Conservation (phyloP, 768 basidiomycete species). For the Lentinula sp. region DNA sequence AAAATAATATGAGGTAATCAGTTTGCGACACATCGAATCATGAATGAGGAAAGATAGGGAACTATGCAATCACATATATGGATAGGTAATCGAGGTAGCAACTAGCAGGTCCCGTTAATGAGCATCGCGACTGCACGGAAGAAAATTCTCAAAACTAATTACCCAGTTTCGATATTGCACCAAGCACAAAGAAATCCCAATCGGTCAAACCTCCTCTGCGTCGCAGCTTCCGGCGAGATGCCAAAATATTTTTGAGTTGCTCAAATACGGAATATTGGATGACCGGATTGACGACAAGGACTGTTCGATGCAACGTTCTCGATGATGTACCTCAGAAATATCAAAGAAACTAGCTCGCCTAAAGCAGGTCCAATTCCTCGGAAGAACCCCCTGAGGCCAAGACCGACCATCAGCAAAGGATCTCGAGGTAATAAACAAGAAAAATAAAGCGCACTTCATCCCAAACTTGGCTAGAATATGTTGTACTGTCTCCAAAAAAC, state of each 20-base stretch:
- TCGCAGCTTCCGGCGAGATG: constrained; percentile 53
- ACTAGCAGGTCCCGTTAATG: constrained; percentile 21
- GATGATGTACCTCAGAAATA: neutral
- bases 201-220: constrained; percentile 55
- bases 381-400: constrained; percentile 64
- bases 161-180: constrained; percentile 90
- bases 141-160: constrained; percentile 13
- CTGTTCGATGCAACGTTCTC: neutral
- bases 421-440: neutral
- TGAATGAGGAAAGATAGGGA: neutral
- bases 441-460: constrained; percentile 26
- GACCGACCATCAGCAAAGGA: neutral
- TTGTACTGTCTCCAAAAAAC: constrained; percentile 60
- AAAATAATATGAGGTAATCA: neutral
- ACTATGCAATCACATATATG: constrained; percentile 51
- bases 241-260: constrained; percentile 82
- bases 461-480: constrained; percentile 73
- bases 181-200: constrained; percentile 91
- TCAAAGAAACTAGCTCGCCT: constrained; percentile 10
- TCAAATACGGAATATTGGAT: constrained; percentile 94
- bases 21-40: neutral
- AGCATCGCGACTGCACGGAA: neutral
- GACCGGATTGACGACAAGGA: constrained; percentile 92
- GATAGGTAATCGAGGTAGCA: constrained; percentile 55
- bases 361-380: constrained; percentile 93